Evolutionary conservation across 2,329 filamentous ascomycete species (phyloP), one percentile per base, ranked within the genome.

Genomic region (Trichoderma asperellum): DNA sequence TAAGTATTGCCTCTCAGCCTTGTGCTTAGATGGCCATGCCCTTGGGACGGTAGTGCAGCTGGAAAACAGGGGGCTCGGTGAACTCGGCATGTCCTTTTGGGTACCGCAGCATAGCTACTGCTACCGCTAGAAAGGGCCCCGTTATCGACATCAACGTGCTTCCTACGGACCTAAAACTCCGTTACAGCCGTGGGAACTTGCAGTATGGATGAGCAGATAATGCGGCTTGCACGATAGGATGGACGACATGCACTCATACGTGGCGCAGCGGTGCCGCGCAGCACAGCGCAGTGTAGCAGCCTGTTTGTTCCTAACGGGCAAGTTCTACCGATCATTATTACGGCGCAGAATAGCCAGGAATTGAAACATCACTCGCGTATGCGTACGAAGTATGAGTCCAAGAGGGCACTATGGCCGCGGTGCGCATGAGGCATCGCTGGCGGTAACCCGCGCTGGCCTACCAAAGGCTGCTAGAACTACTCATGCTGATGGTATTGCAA

Each of bases 1-100:
- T 49, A 47, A 8, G 43, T 65, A 65, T 55, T 24, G 40, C 34
- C 55, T 55, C 53, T 59, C 61, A 69, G 68, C 68, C 68, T 69
- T 60, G 56, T 29, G 53, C 61, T 60, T 40, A 40, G 49, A 29
- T 59, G 40, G 35, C 61, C 43, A 65, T 55, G 24, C 61, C 55
- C n/a, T 43, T 61, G 68, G 68, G 65, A 56, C 65, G 32, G 64
- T n/a, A 43, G 24, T 10, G 56, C 61, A 49, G 24, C 52, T 57
- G n/a, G n/a, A 14, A 49, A 47, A 37, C 63, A 66, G 59, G 68
- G 55, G 47, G 43, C 29, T 53, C 61, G 68, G 61, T 65, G 68
- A 56, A 27, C 24, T 43, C 60, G 34, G 60, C 18, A 60, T 53
- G 61, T 37, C 29, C 12, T 37, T 64, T 40, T 37, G 18, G 60